Conservation (phyloP, 2,329 filamentous ascomycete genomes). For the Drechslerella coelobrocha region DNA sequence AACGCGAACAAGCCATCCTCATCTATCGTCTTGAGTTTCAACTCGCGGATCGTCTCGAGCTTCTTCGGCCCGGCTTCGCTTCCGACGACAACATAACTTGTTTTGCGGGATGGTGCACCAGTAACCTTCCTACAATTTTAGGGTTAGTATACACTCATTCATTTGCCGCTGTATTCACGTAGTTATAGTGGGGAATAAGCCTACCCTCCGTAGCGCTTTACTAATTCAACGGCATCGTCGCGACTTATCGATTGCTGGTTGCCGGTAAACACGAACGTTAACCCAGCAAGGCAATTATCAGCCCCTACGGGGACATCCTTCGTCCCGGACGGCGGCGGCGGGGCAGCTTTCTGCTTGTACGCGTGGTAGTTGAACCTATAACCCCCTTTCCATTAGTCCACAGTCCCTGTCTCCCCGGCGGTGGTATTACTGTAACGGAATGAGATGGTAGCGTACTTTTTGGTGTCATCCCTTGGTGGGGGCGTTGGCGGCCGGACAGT, state of each 20-base stretch:
- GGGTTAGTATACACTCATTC: constrained; percentile 17
- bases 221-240: constrained; percentile 81
- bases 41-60: constrained; percentile 79
- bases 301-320: constrained; percentile 80
- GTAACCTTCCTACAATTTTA: constrained; percentile 72
- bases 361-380: constrained; percentile 74
- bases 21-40: constrained; percentile 87
- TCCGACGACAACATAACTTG: constrained; percentile 89
- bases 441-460: constrained; percentile 66
- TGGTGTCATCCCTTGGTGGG: constrained; percentile 70
- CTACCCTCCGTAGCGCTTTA: constrained; percentile 82
- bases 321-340: constrained; percentile 68
- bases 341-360: constrained; percentile 64
- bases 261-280: constrained; percentile 95
- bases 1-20: constrained; percentile 90
- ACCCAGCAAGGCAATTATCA: constrained; percentile 86
- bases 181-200: neutral
- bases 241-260: constrained; percentile 79
- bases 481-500: constrained; percentile 83
- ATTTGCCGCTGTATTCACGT: neutral
- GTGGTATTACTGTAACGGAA: no score
- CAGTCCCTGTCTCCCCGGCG: neutral
- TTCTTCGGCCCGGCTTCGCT: constrained; percentile 93
- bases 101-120: constrained; percentile 84
- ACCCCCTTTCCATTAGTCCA: neutral